Conservation (phyloP, 1,284 basidiomycete genomes). For the Ceratobasidium sp. region DNA sequence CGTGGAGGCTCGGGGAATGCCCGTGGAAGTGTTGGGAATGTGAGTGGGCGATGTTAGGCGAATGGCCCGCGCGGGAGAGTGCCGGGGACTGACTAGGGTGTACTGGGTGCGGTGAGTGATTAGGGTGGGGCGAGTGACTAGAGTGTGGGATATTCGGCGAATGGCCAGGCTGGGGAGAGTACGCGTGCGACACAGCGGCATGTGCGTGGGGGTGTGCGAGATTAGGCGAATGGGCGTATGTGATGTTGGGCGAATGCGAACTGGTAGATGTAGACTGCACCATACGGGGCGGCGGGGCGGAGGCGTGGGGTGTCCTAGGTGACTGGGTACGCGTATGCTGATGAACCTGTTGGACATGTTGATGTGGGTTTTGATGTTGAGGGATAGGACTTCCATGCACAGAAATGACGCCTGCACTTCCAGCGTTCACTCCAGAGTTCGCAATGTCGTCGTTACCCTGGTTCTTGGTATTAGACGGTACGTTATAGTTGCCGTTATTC, state of each 20-base stretch:
- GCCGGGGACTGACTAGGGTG: conserved; percentile 16
- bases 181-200: conserved; percentile 5
- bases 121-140: conserved; percentile 35
- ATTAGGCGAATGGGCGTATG: conserved; percentile 30
- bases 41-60: conserved; percentile 5
- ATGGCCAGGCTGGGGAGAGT: conserved; percentile 32
- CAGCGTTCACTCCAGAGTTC: conserved; percentile 11
- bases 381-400: conserved; percentile 28
- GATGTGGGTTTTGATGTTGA: conserved; percentile 32
- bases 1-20: conserved; percentile 37
- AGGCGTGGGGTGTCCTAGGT: conserved; percentile 19
- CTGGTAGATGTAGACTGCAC: conserved; percentile 14
- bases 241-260: conserved; percentile 16
- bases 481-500: conserved; percentile 11
- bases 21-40: conserved; percentile 29
- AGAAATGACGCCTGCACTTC: conserved; percentile 13
- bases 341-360: conserved; percentile 19
- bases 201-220: conserved; percentile 31
- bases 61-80: conserved; percentile 6
- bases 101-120: conserved; percentile 1
- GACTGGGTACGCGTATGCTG: conserved; percentile 36
- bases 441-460: neutral
- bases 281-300: conserved; percentile 39
- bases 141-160: conserved; percentile 16
- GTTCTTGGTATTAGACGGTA: conserved; percentile 4